These are phyloP conservation scores for Eucalyptus tenuipes DNA, from an alignment of 345 rosid species.

Conservation along the genomic window DNA sequence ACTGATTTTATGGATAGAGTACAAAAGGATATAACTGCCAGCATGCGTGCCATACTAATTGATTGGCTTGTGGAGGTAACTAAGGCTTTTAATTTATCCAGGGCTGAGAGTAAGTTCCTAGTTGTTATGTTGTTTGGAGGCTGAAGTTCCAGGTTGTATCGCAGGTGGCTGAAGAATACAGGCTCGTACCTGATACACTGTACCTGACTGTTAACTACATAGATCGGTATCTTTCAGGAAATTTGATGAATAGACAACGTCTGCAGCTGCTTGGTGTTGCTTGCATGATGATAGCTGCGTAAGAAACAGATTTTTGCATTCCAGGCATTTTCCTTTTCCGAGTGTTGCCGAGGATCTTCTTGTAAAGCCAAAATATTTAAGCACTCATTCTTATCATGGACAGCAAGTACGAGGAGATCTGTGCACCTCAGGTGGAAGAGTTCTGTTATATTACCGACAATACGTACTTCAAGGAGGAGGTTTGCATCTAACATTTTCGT, in stretches of 20 bases:
- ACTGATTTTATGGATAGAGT: conserved; percentile 64
- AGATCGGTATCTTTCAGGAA: conserved; percentile 92
- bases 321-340: not conserved
- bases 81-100: not conserved
- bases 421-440: conserved; percentile 88
- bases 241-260: conserved; percentile 58
- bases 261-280: conserved; percentile 89
- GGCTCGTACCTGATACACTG: conserved; percentile 82
- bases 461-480: conserved; percentile 84
- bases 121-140: not conserved
- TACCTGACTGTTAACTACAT: conserved; percentile 76
- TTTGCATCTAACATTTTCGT: not conserved
- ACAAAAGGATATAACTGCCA: conserved; percentile 76
- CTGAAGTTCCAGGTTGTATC: not conserved
- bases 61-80: conserved; percentile 98
- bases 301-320: conserved; percentile 5
- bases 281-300: conserved; percentile 96
- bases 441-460: conserved; percentile 94
- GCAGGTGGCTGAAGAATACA: conserved; percentile 96
- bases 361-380: not conserved
- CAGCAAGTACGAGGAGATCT: conserved; percentile 92
- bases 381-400: not conserved
- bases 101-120: not conserved
- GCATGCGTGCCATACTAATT: conserved; percentile 76
- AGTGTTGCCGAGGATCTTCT: not conserved